phyloP scores from a whole-genome alignment of 2,329 filamentous ascomycete genomes.

The Hypoxylon sp. region DNA sequence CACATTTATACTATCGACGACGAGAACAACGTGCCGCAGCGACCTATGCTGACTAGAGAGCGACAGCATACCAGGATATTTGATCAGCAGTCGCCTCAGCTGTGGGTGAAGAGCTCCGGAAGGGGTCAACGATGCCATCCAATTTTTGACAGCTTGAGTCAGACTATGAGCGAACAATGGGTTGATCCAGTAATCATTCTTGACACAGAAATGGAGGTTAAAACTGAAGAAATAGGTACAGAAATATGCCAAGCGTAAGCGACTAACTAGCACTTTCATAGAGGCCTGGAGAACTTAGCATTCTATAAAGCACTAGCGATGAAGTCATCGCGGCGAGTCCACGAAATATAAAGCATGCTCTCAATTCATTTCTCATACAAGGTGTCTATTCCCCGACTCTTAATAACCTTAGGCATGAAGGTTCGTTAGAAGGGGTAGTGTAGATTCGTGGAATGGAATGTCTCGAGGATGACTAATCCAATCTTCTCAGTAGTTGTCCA shows the following conservation, averaged over 20 bases:
- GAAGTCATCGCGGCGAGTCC: neutral
- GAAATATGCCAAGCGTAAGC: neutral
- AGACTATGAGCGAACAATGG: neutral
- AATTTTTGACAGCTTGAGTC: neutral
- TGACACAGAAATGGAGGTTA: neutral
- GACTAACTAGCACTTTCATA: neutral
- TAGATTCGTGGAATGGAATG: neutral
- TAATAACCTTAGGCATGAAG: neutral
- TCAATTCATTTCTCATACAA: neutral
- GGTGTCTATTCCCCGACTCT: neutral
- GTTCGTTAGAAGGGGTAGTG: neutral
- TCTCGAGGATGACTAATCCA: constrained; percentile 10
- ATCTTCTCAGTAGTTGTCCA: constrained; percentile 27
- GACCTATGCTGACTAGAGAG: neutral
- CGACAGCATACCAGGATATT: neutral
- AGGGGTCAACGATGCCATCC: neutral
- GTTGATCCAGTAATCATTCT: neutral
- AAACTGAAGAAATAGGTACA: no score
- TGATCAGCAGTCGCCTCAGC: neutral
- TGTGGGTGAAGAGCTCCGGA: neutral
- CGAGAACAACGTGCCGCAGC: neutral
- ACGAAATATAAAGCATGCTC: neutral
- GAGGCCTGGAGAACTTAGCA: neutral
- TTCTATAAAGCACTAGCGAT: neutral
- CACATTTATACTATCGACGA: neutral